Evolutionary conservation across 495 filamentous ascomycete genomes (phyloP), one percentile per base, ranked within the genome.

Genomic region (Oidiodendron maius): DNA sequence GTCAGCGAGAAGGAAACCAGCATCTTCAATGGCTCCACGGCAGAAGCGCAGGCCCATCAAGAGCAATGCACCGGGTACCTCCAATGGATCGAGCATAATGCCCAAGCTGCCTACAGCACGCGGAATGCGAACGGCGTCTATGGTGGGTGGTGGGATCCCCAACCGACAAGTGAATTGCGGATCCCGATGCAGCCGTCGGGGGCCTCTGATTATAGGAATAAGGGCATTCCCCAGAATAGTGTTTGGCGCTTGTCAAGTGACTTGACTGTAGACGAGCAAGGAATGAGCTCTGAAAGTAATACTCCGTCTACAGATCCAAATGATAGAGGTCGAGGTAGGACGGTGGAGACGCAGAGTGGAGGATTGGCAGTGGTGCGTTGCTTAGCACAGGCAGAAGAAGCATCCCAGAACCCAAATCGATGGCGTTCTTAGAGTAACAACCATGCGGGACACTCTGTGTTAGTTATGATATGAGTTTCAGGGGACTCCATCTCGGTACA

Each of bases 291-390:
- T 18, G 30, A 12, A 23, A 5, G 8, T 16, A 26, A 46, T 8
- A 3, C 8, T 8, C 22, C 24, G 34, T 10, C 12, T 3, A 10
- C 60, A 1, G 91, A 95, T 58, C 70, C 78, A 42, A 95, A 96
- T 56, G 75, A 85, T 56, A 76, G 86, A 3, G 91, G 91, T 2
- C 70, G 87, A 28, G 91, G 91, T 2, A 75, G 91, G 25, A 95
- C 89, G 8, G 84, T 94, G 4, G 91, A 96, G 71, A 95, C 88
- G 12, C 91, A 96, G 61, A 78, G 82, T 40, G 86, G 89, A 5
- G 91, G 90, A 20, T 61, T 95, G 37, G 84, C 84, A 2, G 78
- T 93, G 3, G 51, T 91, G 32, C 71, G 89, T 45, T 88, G 89
- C 11, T 68, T 87, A 59, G 83, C 75, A 72, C 71, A 78, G 62